Evolutionary conservation across 768 basidiomycete genomes (phyloP).

Genomic region (Cystoderma amianthinum): DNA sequence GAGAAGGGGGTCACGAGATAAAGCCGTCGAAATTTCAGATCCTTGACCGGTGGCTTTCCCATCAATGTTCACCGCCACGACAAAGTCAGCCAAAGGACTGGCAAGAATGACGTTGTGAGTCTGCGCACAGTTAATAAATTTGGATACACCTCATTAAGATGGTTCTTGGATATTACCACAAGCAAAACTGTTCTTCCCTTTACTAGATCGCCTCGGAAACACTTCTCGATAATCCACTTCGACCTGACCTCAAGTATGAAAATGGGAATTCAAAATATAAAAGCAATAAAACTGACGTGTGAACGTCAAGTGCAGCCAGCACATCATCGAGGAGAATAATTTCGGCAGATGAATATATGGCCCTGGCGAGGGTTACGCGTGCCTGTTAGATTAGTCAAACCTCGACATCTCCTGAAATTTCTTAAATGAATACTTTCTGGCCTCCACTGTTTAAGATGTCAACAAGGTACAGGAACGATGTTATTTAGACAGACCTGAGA

Average conservation of each 20-base stretch:
- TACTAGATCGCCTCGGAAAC: slow-evolving; percentile 71
- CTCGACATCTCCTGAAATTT: not conserved
- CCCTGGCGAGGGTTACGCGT: slow-evolving; percentile 35
- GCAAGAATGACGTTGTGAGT: slow-evolving; percentile 45
- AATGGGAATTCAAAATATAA: not conserved
- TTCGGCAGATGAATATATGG: slow-evolving; percentile 41
- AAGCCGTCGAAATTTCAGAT: not conserved
- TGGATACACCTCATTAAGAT: not conserved
- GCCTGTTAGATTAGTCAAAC: slow-evolving; percentile 28
- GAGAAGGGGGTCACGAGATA: not conserved
- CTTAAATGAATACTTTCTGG: slow-evolving; percentile 1
- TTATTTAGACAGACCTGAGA: slow-evolving; percentile 23
- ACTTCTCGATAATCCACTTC: slow-evolving; percentile 72
- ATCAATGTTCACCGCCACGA: slow-evolving; percentile 47
- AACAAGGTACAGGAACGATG: too few relatives aligned
- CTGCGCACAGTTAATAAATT: slow-evolving; percentile 11
- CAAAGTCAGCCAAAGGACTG: slow-evolving; percentile 43
- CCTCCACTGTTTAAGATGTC: slow-evolving; percentile 1
- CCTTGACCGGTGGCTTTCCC: slow-evolving; percentile 39
- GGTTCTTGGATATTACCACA: slow-evolving; percentile 34
- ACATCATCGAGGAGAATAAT: slow-evolving; percentile 71
- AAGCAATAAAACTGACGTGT: slow-evolving; percentile 10
- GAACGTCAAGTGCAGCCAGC: slow-evolving; percentile 49
- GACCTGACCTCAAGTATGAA: slow-evolving; percentile 57
- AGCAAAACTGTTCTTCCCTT: slow-evolving; percentile 75